These are phyloP conservation scores for Ophiostoma ips DNA, from an alignment of 2,329 filamentous ascomycete genomes.

Conservation along the genomic window DNA sequence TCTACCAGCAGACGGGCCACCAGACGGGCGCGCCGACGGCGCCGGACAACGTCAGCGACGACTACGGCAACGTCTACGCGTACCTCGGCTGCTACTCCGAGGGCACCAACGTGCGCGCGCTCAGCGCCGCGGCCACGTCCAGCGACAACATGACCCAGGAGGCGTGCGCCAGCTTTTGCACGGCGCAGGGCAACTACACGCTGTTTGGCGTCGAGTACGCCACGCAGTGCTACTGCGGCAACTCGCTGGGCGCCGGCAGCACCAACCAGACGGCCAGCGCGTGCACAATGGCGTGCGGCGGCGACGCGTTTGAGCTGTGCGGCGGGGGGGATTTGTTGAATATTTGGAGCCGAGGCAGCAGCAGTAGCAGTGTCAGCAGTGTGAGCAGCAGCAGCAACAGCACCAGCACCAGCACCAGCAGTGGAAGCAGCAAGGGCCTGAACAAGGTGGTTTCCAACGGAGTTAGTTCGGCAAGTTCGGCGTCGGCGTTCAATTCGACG, in stretches of 20 bases:
- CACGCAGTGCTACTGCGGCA: slow-evolving; percentile 38
- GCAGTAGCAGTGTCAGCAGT: too few relatives aligned
- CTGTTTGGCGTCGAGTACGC: slow-evolving; percentile 37
- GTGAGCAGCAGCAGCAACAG: background rate
- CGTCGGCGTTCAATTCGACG: background rate
- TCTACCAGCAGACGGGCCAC: slow-evolving; percentile 12
- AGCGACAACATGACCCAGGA: slow-evolving; percentile 31
- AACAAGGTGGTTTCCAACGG: background rate
- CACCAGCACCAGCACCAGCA: background rate
- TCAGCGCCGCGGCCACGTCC: slow-evolving; percentile 4
- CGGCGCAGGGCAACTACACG: slow-evolving; percentile 21
- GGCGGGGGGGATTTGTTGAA: slow-evolving; percentile 12
- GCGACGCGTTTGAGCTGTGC: slow-evolving; percentile 10
- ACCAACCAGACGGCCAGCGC: background rate
- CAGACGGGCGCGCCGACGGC: slow-evolving; percentile 15
- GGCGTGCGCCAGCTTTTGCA: slow-evolving; percentile 34
- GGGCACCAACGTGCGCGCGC: slow-evolving; percentile 11
- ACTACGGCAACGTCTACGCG: slow-evolving; percentile 16
- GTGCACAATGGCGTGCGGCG: slow-evolving; percentile 12
- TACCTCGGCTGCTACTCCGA: slow-evolving; percentile 24
- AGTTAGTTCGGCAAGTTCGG: background rate
- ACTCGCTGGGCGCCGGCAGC: slow-evolving; percentile 6
- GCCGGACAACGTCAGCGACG: slow-evolving; percentile 22
- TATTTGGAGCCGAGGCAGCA: background rate
- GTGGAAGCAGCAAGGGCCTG: too few relatives aligned